phyloP scores from a whole-genome alignment of 257 asterid species.

The Solanum habrochaites region DNA sequence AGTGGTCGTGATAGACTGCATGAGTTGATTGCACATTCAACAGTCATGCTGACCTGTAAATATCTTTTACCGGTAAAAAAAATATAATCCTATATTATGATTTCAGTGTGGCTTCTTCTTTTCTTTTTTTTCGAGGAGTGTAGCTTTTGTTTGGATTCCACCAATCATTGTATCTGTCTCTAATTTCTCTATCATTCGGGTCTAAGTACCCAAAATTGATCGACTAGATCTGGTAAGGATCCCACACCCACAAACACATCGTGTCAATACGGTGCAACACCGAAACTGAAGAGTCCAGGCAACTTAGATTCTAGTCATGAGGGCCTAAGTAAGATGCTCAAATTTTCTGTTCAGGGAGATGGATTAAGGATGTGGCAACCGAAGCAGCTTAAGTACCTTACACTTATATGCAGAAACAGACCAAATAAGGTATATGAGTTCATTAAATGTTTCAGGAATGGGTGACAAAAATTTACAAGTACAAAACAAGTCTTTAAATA shows the following conservation, averaged over 20 bases:
- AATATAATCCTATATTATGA: not conserved
- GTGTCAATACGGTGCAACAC: not conserved
- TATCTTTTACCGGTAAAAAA: not conserved
- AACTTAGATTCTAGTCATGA: not conserved
- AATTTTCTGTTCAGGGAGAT: not conserved
- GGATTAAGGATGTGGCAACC: not conserved
- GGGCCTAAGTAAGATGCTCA: not conserved
- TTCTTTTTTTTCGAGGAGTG: not conserved
- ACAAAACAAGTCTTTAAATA: not conserved
- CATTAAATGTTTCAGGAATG: not conserved
- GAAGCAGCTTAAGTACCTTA: not conserved
- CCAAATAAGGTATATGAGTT: not conserved
- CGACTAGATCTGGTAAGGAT: not conserved
- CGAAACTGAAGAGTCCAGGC: not conserved
- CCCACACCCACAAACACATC: not conserved
- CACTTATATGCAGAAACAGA: not conserved
- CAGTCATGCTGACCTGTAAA: not conserved
- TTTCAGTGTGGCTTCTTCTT: not conserved
- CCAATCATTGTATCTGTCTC: not conserved
- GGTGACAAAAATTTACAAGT: not conserved
- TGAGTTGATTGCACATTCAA: not conserved
- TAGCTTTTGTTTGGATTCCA: not conserved
- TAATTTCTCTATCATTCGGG: not conserved
- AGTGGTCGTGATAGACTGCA: not conserved
- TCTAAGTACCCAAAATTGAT: not conserved